Conservation (phyloP, 2,329 filamentous ascomycete species). For the Sarocladium kiliense region DNA sequence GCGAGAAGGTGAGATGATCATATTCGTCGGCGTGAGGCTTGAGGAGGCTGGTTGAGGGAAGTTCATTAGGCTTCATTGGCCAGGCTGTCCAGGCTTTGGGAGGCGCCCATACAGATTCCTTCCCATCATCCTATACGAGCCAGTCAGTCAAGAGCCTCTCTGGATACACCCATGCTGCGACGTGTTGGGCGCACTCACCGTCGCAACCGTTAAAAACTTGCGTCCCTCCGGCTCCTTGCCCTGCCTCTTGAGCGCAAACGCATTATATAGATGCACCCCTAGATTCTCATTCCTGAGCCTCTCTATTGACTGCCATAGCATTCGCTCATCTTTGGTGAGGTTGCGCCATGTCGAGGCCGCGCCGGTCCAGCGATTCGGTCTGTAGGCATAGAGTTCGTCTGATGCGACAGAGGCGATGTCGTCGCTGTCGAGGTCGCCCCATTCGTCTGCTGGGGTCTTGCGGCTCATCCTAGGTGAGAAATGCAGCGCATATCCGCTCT, state of each 20-base stretch:
- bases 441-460: constrained; percentile 16
- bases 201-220: constrained; percentile 21
- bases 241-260: constrained; percentile 58
- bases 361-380: constrained; percentile 72
- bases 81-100: constrained; percentile 74
- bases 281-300: constrained; percentile 62
- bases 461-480: background rate
- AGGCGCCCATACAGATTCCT: constrained; percentile 40
- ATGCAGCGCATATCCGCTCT: no score
- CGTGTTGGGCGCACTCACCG: constrained; percentile 22
- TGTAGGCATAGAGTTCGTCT: constrained; percentile 40
- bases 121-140: constrained; percentile 22
- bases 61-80: constrained; percentile 61
- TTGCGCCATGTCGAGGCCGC: constrained; percentile 60
- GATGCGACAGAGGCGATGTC: constrained; percentile 42
- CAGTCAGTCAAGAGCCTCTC: background rate
- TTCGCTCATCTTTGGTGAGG: constrained; percentile 57
- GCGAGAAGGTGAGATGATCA: constrained; percentile 42
- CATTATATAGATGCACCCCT: constrained; percentile 72
- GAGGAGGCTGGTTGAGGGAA: constrained; percentile 54
- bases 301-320: constrained; percentile 58
- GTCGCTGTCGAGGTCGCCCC: constrained; percentile 38
- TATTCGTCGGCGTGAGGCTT: constrained; percentile 40
- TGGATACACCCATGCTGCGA: no score
- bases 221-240: constrained; percentile 21